These are phyloP conservation scores for Musa troglodytarum DNA, from an alignment of 176 grass and related monocot species.

Conservation along the genomic window DNA sequence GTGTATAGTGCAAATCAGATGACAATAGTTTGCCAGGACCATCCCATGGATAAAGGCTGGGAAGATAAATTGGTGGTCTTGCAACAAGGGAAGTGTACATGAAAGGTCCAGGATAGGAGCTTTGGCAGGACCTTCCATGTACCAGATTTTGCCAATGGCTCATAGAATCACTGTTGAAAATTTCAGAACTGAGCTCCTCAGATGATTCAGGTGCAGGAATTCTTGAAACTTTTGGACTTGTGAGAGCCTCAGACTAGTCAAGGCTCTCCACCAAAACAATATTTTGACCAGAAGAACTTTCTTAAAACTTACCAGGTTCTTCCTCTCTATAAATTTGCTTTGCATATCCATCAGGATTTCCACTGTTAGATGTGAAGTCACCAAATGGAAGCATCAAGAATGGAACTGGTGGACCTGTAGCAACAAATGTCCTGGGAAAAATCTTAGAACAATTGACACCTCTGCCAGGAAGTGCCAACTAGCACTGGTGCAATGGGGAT, in stretches of 20 bases:
- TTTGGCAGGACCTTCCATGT: conserved; percentile 68
- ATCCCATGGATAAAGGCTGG: conserved; percentile 62
- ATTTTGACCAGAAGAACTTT: conserved; percentile 36
- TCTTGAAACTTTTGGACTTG: conserved; percentile 31
- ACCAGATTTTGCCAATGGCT: conserved; percentile 59
- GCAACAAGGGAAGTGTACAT: conserved; percentile 36
- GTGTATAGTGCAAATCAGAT: conserved; percentile 55
- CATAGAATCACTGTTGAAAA: conserved; percentile 60
- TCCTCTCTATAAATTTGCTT: conserved; percentile 50
- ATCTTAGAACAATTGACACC: conserved; percentile 47
- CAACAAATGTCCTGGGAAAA: conserved; percentile 43
- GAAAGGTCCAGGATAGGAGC: conserved; percentile 26
- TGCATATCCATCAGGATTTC: conserved; percentile 33
- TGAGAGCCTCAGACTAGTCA: conserved; percentile 32
- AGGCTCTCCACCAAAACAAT: conserved; percentile 36
- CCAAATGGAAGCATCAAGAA: conserved; percentile 37
- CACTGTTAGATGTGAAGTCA: conserved; percentile 24
- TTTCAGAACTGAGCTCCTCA: conserved; percentile 56
- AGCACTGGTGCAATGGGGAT: conserved; percentile 47
- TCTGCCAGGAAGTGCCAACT: conserved; percentile 55
- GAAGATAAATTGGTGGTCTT: conserved; percentile 38
- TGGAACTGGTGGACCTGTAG: conserved; percentile 58
- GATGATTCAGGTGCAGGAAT: conserved; percentile 35
- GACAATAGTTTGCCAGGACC: conserved; percentile 50
- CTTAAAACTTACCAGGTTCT: conserved; percentile 33